These are phyloP conservation scores for Phyllosticta citribraziliensis DNA, from an alignment of 2,329 filamentous ascomycete genomes.

Conservation along the genomic window DNA sequence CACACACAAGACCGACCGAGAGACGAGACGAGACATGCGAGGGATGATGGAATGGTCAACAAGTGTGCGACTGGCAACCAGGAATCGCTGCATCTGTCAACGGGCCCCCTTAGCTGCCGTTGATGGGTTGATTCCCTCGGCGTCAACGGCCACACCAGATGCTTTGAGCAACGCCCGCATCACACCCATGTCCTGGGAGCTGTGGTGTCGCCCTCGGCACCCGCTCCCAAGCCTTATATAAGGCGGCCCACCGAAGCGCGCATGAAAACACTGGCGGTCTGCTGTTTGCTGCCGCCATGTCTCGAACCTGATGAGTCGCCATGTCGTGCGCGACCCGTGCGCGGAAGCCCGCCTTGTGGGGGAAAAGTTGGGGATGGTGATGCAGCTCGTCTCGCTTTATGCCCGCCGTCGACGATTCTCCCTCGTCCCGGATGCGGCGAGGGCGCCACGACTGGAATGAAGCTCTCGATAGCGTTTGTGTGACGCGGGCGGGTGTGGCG, in stretches of 20 bases:
- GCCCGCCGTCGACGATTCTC: background rate
- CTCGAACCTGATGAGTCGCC: background rate
- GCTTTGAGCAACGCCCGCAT: background rate
- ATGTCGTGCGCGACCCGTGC: background rate
- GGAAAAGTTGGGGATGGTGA: no score
- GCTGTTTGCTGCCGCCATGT: background rate
- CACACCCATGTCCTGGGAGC: background rate
- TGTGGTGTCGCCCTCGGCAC: background rate
- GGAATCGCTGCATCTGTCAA: conserved; percentile 11
- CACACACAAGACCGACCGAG: background rate
- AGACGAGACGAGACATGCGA: background rate
- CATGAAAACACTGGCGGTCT: background rate
- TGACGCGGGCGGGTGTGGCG: conserved; percentile 8
- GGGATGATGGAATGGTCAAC: conserved; percentile 11
- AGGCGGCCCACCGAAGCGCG: background rate
- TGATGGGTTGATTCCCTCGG: conserved; percentile 1
- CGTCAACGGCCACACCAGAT: background rate
- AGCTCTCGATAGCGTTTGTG: conserved; percentile 10
- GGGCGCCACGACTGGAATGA: background rate
- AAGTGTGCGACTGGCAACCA: conserved; percentile 9
- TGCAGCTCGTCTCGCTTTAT: background rate
- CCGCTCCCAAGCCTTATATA: background rate
- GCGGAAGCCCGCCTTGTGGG: no score
- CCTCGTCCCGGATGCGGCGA: background rate
- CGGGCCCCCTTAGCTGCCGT: conserved; percentile 10